phyloP scores from a whole-genome alignment of 179 eudicot genomes.

The Vitellaria paradoxa region DNA sequence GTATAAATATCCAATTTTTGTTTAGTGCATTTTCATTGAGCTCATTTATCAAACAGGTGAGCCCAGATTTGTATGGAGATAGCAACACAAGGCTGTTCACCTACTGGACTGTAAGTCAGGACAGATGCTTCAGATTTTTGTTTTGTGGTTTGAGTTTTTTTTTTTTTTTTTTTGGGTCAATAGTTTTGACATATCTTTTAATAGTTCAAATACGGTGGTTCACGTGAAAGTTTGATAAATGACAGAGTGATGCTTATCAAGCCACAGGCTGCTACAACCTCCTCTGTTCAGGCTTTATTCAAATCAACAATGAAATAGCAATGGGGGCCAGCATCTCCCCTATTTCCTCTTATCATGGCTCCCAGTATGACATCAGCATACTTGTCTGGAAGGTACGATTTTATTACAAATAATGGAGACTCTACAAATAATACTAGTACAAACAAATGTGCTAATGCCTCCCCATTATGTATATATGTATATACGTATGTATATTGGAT shows the following conservation, averaged over 20 bases:
- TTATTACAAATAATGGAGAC: too few species aligned
- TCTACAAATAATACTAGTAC: not conserved
- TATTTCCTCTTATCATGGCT: slow-evolving; percentile 29
- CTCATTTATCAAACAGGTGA: slow-evolving; percentile 46
- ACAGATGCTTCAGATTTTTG: not conserved
- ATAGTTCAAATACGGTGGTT: not conserved
- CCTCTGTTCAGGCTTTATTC: slow-evolving; percentile 49
- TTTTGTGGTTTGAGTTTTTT: not conserved
- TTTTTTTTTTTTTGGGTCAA: not conserved
- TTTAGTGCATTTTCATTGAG: not conserved
- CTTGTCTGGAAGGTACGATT: slow-evolving; percentile 41
- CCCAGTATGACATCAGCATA: slow-evolving; percentile 38
- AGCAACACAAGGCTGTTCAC: slow-evolving; percentile 86
- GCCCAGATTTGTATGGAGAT: slow-evolving; percentile 92
- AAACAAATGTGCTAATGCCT: not conserved
- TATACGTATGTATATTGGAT: too few species aligned
- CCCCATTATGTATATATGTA: too few species aligned
- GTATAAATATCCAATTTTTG: not conserved
- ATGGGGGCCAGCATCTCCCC: slow-evolving; percentile 47
- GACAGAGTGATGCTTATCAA: slow-evolving; percentile 45
- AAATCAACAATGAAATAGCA: slow-evolving; percentile 41
- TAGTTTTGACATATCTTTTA: not conserved
- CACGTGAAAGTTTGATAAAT: not conserved
- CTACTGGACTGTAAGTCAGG: slow-evolving; percentile 83
- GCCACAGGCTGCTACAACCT: slow-evolving; percentile 53